A percentile compares a stretch with the other conserved stretches of the same genome.
Evolutionary conservation across 805 yeast species (phyloP).

Genomic region (Candida argentea): DNA sequence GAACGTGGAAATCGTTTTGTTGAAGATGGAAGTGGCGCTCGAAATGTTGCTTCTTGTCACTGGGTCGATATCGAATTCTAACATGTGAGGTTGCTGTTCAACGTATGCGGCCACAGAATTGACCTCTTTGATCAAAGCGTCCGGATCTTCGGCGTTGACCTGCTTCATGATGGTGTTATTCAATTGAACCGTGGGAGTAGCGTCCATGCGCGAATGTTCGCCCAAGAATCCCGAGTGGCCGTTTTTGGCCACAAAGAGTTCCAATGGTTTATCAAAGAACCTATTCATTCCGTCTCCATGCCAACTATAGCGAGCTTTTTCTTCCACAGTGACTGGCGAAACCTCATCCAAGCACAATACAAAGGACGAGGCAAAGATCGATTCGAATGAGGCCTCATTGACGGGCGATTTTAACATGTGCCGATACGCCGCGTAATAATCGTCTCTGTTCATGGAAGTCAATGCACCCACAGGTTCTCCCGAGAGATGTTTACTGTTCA

Average conservation of each 20-base stretch:
- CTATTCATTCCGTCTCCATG: slow-evolving; percentile 93
- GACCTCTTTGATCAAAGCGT: slow-evolving; percentile 18
- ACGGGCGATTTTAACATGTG: slow-evolving; percentile 50
- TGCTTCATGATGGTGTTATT: slow-evolving; percentile 64
- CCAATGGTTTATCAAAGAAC: slow-evolving; percentile 85
- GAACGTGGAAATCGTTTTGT: slow-evolving; percentile 48
- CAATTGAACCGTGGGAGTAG: slow-evolving; percentile 85
- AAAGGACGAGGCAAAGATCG: slow-evolving; percentile 71
- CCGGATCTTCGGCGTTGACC: slow-evolving; percentile 38
- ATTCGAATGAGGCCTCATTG: slow-evolving; percentile 50
- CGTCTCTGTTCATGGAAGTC: slow-evolving; percentile 79
- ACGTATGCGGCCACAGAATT: slow-evolving; percentile 7
- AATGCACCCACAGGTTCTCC: slow-evolving; percentile 64
- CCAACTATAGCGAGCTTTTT: slow-evolving; percentile 81
- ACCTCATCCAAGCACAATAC: slow-evolving; percentile 69
- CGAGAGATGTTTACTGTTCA: slow-evolving; percentile 25
- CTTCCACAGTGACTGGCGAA: slow-evolving; percentile 68
- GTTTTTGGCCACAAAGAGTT: slow-evolving; percentile 70
- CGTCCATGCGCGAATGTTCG: slow-evolving; percentile 97
- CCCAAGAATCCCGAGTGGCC: slow-evolving; percentile 90
- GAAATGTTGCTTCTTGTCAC: slow-evolving; percentile 40
- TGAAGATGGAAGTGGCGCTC: slow-evolving; percentile 47
- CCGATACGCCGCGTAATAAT: slow-evolving; percentile 54
- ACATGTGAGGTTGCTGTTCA: slow-evolving; percentile 11
- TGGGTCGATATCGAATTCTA: slow-evolving; percentile 53